These are phyloP conservation scores for Botrytis hyacinthi DNA, from an alignment of 2,329 filamentous ascomycete species.

Conservation along the genomic window DNA sequence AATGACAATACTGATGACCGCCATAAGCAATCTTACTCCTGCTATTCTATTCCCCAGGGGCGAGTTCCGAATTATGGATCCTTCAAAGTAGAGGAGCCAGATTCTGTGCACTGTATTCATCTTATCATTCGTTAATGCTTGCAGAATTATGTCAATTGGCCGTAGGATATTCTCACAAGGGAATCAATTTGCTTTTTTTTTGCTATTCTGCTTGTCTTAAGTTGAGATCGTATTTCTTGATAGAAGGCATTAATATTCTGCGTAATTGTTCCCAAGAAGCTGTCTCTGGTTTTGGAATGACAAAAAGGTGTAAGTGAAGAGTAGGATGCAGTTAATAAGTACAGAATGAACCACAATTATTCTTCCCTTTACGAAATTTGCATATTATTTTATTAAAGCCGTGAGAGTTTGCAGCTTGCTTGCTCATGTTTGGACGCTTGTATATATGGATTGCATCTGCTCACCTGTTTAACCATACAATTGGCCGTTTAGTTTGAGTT, in stretches of 20 bases:
- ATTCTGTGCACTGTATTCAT: background rate
- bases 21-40: background rate
- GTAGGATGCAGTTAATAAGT: background rate
- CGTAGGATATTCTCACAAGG: background rate
- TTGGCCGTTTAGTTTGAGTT: background rate
- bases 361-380: background rate
- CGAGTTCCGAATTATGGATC: background rate
- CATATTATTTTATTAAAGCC: background rate
- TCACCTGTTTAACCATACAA: background rate
- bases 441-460: background rate
- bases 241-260: rapidly evolving
- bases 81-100: background rate
- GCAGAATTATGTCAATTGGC: background rate
- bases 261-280: background rate
- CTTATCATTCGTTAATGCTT: background rate
- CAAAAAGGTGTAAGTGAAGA: background rate
- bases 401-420: background rate
- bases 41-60: rapidly evolving
- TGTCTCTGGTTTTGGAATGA: background rate
- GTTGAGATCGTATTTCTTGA: background rate
- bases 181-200: background rate
- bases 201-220: background rate
- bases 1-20: background rate
- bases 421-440: background rate
- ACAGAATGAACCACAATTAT: background rate